phyloP scores from a whole-genome alignment of 2,329 filamentous ascomycete species.

The Sclerotinia trifoliorum region DNA sequence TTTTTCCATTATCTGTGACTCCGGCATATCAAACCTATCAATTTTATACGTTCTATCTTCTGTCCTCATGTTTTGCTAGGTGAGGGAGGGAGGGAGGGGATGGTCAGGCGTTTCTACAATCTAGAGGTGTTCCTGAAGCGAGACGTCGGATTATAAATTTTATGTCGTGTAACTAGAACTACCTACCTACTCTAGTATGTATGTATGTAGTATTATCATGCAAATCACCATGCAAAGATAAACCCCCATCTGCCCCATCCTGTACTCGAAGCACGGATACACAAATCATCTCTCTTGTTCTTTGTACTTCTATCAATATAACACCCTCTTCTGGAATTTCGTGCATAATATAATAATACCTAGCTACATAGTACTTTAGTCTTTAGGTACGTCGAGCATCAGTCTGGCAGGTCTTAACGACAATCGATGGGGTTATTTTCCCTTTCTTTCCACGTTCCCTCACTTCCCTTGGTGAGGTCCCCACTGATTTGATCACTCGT shows the following conservation, averaged over 20 bases:
- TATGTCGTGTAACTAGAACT: conserved; percentile 9
- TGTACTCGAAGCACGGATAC: not conserved
- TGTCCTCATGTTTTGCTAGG: not conserved
- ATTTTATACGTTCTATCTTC: not conserved
- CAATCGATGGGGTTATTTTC: not conserved
- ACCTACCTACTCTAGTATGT: too few relatives aligned
- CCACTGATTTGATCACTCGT: conserved; percentile 18
- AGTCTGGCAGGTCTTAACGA: conserved; percentile 12
- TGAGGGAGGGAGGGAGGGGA: not conserved
- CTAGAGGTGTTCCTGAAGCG: conserved; percentile 17
- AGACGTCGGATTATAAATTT: conserved; percentile 15
- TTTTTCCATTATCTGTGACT: not conserved
- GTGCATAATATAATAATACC: conserved; percentile 6
- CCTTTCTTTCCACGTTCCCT: not conserved
- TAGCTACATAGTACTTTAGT: not conserved
- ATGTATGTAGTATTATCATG: conserved; percentile 7
- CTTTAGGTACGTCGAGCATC: conserved; percentile 11
- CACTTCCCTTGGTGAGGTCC: too few relatives aligned
- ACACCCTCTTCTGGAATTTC: conserved; percentile 1
- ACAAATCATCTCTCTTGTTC: conserved; percentile 22
- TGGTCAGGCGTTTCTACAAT: conserved; percentile 8
- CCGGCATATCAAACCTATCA: conserved; percentile 11
- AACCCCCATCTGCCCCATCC: conserved; percentile 2
- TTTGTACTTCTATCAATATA: conserved; percentile 12
- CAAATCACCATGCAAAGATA: conserved; percentile 16